Evolutionary conservation across 345 rosid genomes (phyloP).

Genomic region (Laguncularia racemosa): DNA sequence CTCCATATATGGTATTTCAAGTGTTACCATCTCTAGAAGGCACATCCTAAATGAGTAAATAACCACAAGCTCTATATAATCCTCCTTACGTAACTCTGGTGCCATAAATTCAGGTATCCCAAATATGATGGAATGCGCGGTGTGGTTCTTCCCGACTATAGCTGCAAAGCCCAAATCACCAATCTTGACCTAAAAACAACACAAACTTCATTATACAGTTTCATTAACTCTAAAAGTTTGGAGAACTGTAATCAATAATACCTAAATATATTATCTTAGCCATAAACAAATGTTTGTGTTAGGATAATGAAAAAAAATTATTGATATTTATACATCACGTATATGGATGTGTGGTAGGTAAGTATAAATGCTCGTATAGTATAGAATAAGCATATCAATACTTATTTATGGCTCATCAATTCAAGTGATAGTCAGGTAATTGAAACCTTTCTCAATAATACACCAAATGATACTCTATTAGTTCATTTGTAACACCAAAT

Average conservation of each 20-base stretch:
- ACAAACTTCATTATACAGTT: neutral
- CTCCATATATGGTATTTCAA: slow-evolving; percentile 74
- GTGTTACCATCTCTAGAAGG: slow-evolving; percentile 68
- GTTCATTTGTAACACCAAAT: too few species aligned
- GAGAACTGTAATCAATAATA: neutral
- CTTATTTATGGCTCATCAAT: too few species aligned
- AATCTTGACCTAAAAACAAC: slow-evolving; percentile 55
- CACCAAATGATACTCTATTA: too few species aligned
- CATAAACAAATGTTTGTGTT: too few species aligned
- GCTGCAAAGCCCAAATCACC: slow-evolving; percentile 90
- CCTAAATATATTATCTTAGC: too few species aligned
- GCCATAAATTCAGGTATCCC: slow-evolving; percentile 97
- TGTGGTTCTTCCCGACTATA: slow-evolving; percentile 55
- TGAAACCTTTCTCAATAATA: too few species aligned
- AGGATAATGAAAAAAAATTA: too few species aligned
- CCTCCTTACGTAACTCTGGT: slow-evolving; percentile 81
- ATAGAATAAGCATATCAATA: too few species aligned
- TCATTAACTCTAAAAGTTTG: neutral
- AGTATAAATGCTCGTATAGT: too few species aligned
- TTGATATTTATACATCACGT: too few species aligned
- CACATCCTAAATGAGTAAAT: slow-evolving; percentile 88
- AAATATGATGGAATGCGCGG: slow-evolving; percentile 69
- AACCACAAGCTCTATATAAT: slow-evolving; percentile 72
- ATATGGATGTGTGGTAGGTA: too few species aligned
- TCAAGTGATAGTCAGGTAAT: too few species aligned